These are phyloP conservation scores for Neocatenulostroma microsporum DNA, from an alignment of 2,329 filamentous ascomycete species.

Conservation along the genomic window DNA sequence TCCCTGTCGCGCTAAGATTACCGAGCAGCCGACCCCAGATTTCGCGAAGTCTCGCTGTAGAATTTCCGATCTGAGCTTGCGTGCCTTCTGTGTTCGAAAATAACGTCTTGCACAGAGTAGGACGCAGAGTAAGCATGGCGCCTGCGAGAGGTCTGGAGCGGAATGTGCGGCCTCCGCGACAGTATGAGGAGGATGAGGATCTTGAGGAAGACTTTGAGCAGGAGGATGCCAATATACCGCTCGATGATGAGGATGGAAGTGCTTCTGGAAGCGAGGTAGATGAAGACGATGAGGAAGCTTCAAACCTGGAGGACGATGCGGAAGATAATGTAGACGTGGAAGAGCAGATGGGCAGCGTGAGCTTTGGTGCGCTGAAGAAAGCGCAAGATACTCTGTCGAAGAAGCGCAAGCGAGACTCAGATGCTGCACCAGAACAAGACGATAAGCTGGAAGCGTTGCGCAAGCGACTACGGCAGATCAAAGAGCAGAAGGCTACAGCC, in stretches of 20 bases:
- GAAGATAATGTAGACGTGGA: slow-evolving; percentile 33
- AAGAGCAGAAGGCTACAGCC: slow-evolving; percentile 30
- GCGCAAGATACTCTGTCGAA: slow-evolving; percentile 61
- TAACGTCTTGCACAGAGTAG: too few relatives aligned
- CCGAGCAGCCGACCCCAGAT: too few relatives aligned
- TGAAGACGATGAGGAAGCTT: not conserved
- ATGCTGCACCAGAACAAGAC: slow-evolving; percentile 33
- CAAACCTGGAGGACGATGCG: slow-evolving; percentile 9
- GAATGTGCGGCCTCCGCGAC: slow-evolving; percentile 14
- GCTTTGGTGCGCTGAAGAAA: slow-evolving; percentile 83
- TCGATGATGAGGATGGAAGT: slow-evolving; percentile 1
- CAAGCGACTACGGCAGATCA: slow-evolving; percentile 37
- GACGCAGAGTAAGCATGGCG: too few relatives aligned
- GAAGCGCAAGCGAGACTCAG: slow-evolving; percentile 38
- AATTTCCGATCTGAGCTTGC: too few relatives aligned
- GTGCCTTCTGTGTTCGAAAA: too few relatives aligned
- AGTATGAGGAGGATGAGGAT: slow-evolving; percentile 11
- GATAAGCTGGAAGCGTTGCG: slow-evolving; percentile 41
- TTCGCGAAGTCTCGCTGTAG: too few relatives aligned
- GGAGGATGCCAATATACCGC: slow-evolving; percentile 8
- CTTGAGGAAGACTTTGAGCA: slow-evolving; percentile 23
- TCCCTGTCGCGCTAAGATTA: too few relatives aligned
- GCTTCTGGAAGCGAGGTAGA: not conserved
- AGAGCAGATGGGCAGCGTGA: slow-evolving; percentile 53
- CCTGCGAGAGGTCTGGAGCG: slow-evolving; percentile 11